Conservation (phyloP, 306 rosid genomes). For the Ormosia semicastrata region DNA sequence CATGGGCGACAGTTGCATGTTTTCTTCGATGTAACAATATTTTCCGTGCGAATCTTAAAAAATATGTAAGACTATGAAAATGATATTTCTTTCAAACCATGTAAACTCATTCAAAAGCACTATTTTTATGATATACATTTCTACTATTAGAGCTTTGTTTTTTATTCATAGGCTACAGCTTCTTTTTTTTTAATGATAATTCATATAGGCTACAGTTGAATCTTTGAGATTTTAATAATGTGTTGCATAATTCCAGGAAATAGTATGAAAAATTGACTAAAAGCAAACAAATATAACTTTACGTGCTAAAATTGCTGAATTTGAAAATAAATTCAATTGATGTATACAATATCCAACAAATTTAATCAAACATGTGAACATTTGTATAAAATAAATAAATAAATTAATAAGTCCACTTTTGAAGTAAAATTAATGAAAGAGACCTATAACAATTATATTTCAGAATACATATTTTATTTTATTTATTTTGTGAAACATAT, state of each 20-base stretch:
- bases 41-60: not conserved
- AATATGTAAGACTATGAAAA: not conserved
- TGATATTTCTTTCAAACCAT: not conserved
- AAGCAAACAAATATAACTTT: conserved; percentile 23
- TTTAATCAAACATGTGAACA: not conserved
- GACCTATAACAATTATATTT: not conserved
- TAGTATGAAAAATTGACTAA: conserved; percentile 24
- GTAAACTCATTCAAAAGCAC: conserved; percentile 14
- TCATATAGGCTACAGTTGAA: not conserved
- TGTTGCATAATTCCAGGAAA: not conserved
- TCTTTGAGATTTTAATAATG: not conserved
- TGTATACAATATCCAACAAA: not conserved
- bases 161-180: not conserved
- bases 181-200: not conserved
- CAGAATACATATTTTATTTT: not conserved
- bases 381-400: not conserved
- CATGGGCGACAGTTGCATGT: not conserved
- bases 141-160: not conserved
- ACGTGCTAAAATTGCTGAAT: conserved; percentile 30
- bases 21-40: conserved; percentile 14
- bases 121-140: not conserved
- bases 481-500: not conserved
- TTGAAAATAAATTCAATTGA: not conserved
- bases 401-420: too few species aligned
- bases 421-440: too few species aligned